These are phyloP conservation scores for Dalbergia oliveri DNA, from an alignment of 306 rosid genomes.

Conservation along the genomic window DNA sequence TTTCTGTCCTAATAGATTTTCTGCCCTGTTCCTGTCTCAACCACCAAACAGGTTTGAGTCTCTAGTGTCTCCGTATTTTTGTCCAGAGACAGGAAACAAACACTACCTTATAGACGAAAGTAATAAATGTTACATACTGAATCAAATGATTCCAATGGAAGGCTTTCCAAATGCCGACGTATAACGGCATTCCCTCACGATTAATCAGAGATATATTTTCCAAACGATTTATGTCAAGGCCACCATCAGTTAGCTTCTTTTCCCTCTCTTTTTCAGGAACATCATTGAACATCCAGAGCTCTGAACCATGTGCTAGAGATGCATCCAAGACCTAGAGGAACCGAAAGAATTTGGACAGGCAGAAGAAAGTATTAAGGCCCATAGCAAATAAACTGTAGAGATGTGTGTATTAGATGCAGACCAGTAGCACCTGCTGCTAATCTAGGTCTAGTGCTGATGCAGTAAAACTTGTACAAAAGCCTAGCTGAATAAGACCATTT, in stretches of 20 bases:
- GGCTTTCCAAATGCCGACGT: slow-evolving; percentile 92
- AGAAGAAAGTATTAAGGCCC: slow-evolving; percentile 9
- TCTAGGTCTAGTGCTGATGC: no score
- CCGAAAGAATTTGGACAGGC: slow-evolving; percentile 31
- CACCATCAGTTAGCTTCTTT: slow-evolving; percentile 84
- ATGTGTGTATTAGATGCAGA: neutral
- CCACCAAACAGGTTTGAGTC: no score
- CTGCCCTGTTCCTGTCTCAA: no score
- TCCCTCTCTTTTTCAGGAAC: slow-evolving; percentile 88
- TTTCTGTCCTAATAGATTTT: no score
- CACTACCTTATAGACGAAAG: slow-evolving; percentile 29
- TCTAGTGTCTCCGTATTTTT: no score
- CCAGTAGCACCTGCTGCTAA: no score
- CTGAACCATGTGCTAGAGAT: slow-evolving; percentile 82
- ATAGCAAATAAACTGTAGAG: slow-evolving; percentile 25
- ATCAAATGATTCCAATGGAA: slow-evolving; percentile 90
- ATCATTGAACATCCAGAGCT: slow-evolving; percentile 98
- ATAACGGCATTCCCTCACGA: slow-evolving; percentile 94
- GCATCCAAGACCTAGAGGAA: slow-evolving; percentile 82
- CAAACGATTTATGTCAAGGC: slow-evolving; percentile 80
- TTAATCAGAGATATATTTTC: slow-evolving; percentile 78
- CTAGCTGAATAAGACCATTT: neutral
- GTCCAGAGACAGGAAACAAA: no score
- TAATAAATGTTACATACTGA: slow-evolving; percentile 67
- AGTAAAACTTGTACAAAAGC: no score